Conservation (phyloP, 1,284 basidiomycete genomes). For the Irpex rosettiformis region DNA sequence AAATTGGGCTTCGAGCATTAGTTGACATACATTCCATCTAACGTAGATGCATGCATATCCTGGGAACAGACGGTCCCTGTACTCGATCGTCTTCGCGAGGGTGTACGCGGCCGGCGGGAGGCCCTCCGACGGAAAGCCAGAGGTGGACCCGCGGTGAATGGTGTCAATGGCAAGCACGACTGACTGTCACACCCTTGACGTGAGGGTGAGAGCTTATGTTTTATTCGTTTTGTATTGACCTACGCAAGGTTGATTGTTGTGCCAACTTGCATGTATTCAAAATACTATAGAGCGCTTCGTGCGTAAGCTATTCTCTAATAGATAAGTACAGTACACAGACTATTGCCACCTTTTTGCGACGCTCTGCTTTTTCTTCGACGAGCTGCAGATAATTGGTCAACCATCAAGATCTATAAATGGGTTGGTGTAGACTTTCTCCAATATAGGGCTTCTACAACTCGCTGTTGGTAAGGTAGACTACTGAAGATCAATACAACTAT, state of each 20-base stretch:
- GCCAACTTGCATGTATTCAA: background rate
- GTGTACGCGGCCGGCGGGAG: conserved; percentile 71
- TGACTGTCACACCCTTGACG: background rate
- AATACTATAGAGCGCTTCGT: too few species aligned
- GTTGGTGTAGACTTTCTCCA: too few species aligned
- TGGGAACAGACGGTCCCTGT: conserved; percentile 84
- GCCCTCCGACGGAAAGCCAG: conserved; percentile 37
- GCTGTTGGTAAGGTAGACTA: too few species aligned
- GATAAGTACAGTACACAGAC: too few species aligned
- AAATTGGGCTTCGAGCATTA: background rate
- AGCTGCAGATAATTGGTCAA: too few species aligned
- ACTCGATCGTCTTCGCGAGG: conserved; percentile 78
- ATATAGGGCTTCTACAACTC: too few species aligned
- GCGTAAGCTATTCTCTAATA: too few species aligned
- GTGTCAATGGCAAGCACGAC: conserved; percentile 16
- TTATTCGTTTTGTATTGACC: background rate
- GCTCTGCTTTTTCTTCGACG: too few species aligned
- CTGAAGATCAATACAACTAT: background rate
- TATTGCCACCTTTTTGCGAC: too few species aligned
- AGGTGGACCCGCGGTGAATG: conserved; percentile 17
- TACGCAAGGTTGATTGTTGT: too few species aligned
- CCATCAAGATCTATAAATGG: too few species aligned
- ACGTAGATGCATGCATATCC: conserved; percentile 78
- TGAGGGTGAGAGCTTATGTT: background rate
- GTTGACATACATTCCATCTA: background rate